Conservation (phyloP, 371 early-diverging fungal species). For the Mortierella sp. region DNA sequence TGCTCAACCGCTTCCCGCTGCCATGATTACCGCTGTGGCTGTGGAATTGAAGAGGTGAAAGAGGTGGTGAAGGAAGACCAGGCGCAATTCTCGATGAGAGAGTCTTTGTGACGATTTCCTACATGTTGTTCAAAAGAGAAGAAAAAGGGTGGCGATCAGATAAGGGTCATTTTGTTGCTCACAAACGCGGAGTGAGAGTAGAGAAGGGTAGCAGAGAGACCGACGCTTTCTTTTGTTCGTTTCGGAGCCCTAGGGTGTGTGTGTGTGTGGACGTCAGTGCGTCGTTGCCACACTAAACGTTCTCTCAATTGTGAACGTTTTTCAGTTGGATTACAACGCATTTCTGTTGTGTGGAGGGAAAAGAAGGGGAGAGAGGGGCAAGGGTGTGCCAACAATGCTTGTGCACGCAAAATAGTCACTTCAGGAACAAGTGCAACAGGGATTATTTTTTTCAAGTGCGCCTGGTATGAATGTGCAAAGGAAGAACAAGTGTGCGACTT, state of each 20-base stretch:
- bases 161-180: background rate
- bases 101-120: conserved; percentile 14
- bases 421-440: background rate
- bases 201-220: background rate
- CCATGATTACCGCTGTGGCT: conserved; percentile 2
- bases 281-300: background rate
- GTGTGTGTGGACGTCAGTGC: background rate
- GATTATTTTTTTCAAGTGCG: background rate
- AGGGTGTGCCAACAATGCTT: background rate
- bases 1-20: conserved; percentile 12
- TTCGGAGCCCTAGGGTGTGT: conserved; percentile 12
- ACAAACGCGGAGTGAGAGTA: conserved; percentile 4
- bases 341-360: background rate
- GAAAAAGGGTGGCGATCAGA: conserved; percentile 9
- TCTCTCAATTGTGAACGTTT: background rate
- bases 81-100: conserved; percentile 16
- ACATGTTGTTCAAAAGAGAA: background rate
- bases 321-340: background rate
- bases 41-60: conserved; percentile 41
- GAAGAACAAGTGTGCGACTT: background rate
- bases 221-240: background rate
- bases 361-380: background rate
- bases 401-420: background rate
- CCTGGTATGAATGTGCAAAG: background rate
- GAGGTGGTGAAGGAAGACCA: conserved; percentile 52